phyloP scores from a whole-genome alignment of 805 yeast species.

The Candida endomychidarum region DNA sequence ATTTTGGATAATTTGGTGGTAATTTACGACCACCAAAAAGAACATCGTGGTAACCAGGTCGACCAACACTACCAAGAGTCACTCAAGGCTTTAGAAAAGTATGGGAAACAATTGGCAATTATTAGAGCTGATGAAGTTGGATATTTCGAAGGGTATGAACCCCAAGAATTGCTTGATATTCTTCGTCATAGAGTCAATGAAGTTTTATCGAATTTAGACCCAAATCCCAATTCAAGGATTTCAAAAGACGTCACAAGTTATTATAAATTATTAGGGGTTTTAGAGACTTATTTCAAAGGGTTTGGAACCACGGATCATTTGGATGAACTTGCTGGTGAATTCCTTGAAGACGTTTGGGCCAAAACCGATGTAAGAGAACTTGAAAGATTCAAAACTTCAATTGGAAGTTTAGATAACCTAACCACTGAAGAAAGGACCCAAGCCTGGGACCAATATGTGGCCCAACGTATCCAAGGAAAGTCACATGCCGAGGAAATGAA shows the following conservation, averaged over 20 bases:
- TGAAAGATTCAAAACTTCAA: not conserved
- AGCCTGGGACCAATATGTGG: constrained; percentile 1
- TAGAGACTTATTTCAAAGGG: constrained; percentile 1
- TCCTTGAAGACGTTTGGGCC: not conserved
- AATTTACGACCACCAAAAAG: constrained; percentile 2
- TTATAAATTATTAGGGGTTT: constrained; percentile 1
- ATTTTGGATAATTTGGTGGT: constrained; percentile 16
- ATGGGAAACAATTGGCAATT: constrained; percentile 18
- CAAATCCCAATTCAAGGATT: constrained; percentile 15
- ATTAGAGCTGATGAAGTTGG: constrained; percentile 18
- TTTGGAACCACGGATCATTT: not conserved
- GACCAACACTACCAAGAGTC: too few relatives aligned
- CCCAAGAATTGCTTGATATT: constrained; percentile 17
- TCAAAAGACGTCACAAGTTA: not conserved
- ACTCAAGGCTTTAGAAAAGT: not conserved
- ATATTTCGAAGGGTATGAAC: constrained; percentile 5
- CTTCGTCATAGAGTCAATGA: constrained; percentile 20
- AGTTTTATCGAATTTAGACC: constrained; percentile 13
- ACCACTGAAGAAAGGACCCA: too few relatives aligned
- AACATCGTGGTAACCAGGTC: too few relatives aligned
- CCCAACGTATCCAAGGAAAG: not conserved
- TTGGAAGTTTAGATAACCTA: not conserved
- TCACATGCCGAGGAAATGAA: not conserved
- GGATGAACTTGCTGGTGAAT: not conserved
- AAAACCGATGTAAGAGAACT: not conserved